Base-by-base conservation (phyloP, 208 protist genomes). In the Leishmania major region DNA sequence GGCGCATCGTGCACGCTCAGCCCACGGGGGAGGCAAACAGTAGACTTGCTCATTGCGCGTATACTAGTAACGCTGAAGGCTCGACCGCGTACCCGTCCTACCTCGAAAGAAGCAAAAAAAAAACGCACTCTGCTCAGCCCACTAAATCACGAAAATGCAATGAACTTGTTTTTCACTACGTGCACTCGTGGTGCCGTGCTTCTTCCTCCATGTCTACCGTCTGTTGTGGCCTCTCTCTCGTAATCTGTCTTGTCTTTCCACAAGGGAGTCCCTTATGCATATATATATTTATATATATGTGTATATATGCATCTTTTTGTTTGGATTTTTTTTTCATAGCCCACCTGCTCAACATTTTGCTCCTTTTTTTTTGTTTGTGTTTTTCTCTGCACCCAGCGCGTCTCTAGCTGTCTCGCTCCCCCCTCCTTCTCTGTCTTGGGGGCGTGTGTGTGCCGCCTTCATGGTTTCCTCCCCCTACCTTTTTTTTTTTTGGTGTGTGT, bases 341-440 rank as follows among this genome's bases (percentile, higher is more conserved):
- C 17, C 2, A 64, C n/a, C 49, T 59, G n/a, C 15, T 62, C 19
- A 49, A 45, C 64, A 70, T 1, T 1, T 55, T 55, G 47, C 64
- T 59, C 43, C 8, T 1, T 55, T 59, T 40, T 80, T 49, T 45
- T 49, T 7, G 1, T 43, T 79, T 37, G n/a, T 7, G 2, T 43
- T 79, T 79, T 53, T 28, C 67, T n/a, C 51, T 51, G 43, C 45
- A 35, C 40, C 53, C 51, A 49, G 28, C 51, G 19, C 71, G 31
- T 77, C 2, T n/a, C 51, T n/a, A 57, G 31, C 47, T 0, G n/a
- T 35, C 45, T 62, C 57, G 19, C 19, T 5, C n/a, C 60, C 13
- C 60, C n/a, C 2, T 35, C 60, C 17, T 74, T 77, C 70, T 83
- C 37, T 78, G 1, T 55, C 25, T 60, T 76, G 35, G 11, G 37